Evolutionary conservation across 2,329 filamentous ascomycete genomes (phyloP).

Genomic region (Pyricularia pennisetigena): DNA sequence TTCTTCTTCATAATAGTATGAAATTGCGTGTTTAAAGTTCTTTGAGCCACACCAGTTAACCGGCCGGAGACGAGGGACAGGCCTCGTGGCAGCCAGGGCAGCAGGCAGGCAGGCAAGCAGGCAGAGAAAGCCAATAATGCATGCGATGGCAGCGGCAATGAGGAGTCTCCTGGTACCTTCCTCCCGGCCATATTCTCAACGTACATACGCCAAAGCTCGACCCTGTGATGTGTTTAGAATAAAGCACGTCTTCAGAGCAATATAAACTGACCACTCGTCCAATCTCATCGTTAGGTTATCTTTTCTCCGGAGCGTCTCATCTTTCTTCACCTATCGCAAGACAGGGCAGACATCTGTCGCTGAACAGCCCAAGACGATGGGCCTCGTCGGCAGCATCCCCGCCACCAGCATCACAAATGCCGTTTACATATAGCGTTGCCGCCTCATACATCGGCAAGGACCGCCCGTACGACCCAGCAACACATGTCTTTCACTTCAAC

Average conservation of each 20-base stretch:
- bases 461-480: constrained; percentile 54
- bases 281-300: not conserved
- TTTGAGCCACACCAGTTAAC: not conserved
- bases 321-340: not conserved
- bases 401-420: constrained; percentile 2
- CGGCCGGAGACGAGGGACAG: not conserved
- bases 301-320: not conserved
- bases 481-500: constrained; percentile 65
- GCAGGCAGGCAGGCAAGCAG: not conserved
- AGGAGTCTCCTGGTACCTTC: constrained; percentile 1
- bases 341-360: not conserved
- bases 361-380: not conserved
- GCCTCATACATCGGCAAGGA: constrained; percentile 70
- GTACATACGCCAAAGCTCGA: not conserved
- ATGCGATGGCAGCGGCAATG: constrained; percentile 4
- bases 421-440: constrained; percentile 59
- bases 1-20: not conserved
- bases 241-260: not conserved
- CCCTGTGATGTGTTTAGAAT: not conserved
- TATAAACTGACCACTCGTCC: not conserved
- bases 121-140: not conserved
- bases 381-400: not conserved
- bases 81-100: constrained; percentile 1
- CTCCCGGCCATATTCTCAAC: not conserved
- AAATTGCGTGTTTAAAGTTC: not conserved